These are phyloP conservation scores for Cercospora sp. DNA, from an alignment of 2,329 filamentous ascomycete species.

Conservation along the genomic window DNA sequence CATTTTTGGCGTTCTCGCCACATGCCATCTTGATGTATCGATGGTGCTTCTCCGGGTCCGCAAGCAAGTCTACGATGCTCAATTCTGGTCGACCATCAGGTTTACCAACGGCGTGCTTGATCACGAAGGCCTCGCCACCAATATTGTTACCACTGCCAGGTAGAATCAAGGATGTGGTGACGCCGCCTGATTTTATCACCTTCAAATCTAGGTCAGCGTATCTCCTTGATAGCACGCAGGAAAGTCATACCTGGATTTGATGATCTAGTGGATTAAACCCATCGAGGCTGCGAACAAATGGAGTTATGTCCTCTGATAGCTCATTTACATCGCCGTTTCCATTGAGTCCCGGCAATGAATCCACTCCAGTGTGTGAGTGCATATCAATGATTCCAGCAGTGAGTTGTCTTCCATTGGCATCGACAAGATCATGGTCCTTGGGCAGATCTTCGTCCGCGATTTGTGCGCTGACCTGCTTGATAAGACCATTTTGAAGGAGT, in stretches of 20 bases:
- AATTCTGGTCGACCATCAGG: constrained; percentile 62
- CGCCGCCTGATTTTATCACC: constrained; percentile 70
- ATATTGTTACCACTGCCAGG: constrained; percentile 71
- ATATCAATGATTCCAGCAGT: constrained; percentile 71
- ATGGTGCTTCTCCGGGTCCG: constrained; percentile 65
- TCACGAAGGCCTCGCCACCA: constrained; percentile 67
- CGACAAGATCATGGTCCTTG: constrained; percentile 53
- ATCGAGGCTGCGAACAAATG: constrained; percentile 67
- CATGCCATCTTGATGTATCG: constrained; percentile 76
- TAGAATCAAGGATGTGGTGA: constrained; percentile 66
- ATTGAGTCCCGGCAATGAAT: constrained; percentile 55
- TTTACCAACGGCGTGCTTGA: constrained; percentile 67
- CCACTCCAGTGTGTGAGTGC: constrained; percentile 66
- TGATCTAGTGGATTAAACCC: constrained; percentile 63
- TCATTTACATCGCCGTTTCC: constrained; percentile 65
- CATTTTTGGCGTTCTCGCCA: constrained; percentile 66
- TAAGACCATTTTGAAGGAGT: constrained; percentile 61
- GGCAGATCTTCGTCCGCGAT: constrained; percentile 50
- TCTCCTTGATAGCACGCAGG: no score
- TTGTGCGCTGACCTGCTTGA: constrained; percentile 53
- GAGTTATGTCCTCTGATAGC: constrained; percentile 63
- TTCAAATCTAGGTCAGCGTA: no score
- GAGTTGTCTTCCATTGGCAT: constrained; percentile 61
- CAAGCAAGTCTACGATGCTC: constrained; percentile 63
- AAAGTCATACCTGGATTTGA: constrained; percentile 53